Base-by-base conservation (phyloP, 225 moss, liverwort and hornwort species). In the Sphagnum contortum region DNA sequence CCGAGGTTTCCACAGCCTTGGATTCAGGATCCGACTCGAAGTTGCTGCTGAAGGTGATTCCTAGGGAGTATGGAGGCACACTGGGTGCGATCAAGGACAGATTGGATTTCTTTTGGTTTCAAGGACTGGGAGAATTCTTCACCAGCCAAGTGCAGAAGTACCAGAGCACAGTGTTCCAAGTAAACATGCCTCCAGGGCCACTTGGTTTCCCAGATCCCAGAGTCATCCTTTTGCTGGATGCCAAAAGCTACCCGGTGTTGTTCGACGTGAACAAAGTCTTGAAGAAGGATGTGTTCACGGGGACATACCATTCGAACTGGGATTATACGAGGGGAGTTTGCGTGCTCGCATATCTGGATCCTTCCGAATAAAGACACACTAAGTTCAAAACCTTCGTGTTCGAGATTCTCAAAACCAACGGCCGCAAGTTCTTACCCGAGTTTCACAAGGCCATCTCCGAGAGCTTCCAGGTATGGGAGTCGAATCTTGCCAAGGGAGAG, bases 91-190 rank as follows among this genome's bases (percentile, higher is more conserved):
- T 86, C 29, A 74, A 57, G 46, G 85, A 86, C 57, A 66, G 78
- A 53, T 69, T 81, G 48, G 81, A 79, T 51, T 81, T 72, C 66
- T 54, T 59, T 4, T 79, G 81, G 81, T 74, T 79, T 50, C 73
- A 86, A 14, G 49, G 12, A n/a, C 2, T 12, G 3, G 62, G 68
- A 1, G 45, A 60, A 2, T 86, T 73, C 63, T 86, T 79, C 65
- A 59, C 66, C 7, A 57, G 65, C 6, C 73, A 76, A 10, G 48
- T 69, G 56, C 72, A 76, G 48, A 74, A 82, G 71, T 65, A 87
- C 75, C 72, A 88, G 11, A 91, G 94, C 80, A 94, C 94, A 0
- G 94, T 94, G 49, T 68, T 73, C 64, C 80, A 89, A 1, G 76
- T 79, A 45, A 91, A 94, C 74, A 83, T 82, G 50, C 72, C 82